Conservation (phyloP, 2,329 filamentous ascomycete genomes). For the Scleromitrula shiraiana region DNA sequence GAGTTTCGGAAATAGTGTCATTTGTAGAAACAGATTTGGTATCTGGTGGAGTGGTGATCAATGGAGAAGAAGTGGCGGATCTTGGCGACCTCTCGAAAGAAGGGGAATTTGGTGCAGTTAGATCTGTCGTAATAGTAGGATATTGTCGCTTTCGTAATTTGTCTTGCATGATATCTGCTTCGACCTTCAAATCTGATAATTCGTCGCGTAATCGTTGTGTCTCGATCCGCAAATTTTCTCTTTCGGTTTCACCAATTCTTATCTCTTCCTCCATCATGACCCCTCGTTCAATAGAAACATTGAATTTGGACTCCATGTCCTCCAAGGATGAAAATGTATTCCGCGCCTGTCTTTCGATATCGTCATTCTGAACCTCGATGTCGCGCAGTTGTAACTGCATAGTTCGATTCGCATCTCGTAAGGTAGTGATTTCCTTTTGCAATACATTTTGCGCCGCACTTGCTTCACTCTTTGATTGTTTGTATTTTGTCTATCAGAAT, state of each 20-base stretch:
- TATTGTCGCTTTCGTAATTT: slow-evolving; percentile 74
- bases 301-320: slow-evolving; percentile 95
- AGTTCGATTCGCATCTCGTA: slow-evolving; percentile 77
- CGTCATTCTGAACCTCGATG: slow-evolving; percentile 96
- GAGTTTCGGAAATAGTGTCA: slow-evolving; percentile 53
- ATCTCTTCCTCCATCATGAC: slow-evolving; percentile 96
- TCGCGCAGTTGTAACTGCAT: slow-evolving; percentile 81
- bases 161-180: slow-evolving; percentile 88
- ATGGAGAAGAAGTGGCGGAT: slow-evolving; percentile 85
- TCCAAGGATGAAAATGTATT: slow-evolving; percentile 94
- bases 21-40: slow-evolving; percentile 54
- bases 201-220: slow-evolving; percentile 85
- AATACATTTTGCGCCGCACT: slow-evolving; percentile 75
- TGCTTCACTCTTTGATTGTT: slow-evolving; percentile 84
- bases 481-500: slow-evolving; percentile 72
- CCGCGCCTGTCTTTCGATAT: slow-evolving; percentile 91
- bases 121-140: slow-evolving; percentile 51
- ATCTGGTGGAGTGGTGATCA: slow-evolving; percentile 76
- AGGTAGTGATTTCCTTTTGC: slow-evolving; percentile 90
- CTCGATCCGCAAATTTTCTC: slow-evolving; percentile 82
- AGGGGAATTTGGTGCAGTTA: slow-evolving; percentile 60
- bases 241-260: slow-evolving; percentile 82
- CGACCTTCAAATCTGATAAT: slow-evolving; percentile 85
- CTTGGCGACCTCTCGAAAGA: slow-evolving; percentile 70
- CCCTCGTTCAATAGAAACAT: slow-evolving; percentile 81